Conservation (phyloP, 768 basidiomycete genomes). For the Hydnomerulius pinastri region DNA sequence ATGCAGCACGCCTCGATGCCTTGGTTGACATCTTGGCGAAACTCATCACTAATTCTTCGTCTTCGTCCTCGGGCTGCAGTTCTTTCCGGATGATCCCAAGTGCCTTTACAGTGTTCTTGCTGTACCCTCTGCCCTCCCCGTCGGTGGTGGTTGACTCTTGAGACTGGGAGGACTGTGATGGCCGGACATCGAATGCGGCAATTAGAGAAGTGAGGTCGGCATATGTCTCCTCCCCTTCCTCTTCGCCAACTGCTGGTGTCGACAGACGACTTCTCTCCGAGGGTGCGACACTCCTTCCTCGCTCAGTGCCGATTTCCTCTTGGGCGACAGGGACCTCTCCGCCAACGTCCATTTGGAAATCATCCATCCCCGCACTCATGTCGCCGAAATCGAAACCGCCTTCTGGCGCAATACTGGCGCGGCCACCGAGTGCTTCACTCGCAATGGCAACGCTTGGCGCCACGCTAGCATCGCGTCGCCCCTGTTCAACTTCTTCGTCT, state of each 20-base stretch:
- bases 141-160: slow-evolving; percentile 43
- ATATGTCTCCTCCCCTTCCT: slow-evolving; percentile 65
- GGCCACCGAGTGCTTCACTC: slow-evolving; percentile 55
- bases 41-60: slow-evolving; percentile 64
- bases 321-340: slow-evolving; percentile 42
- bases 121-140: slow-evolving; percentile 72
- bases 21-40: slow-evolving; percentile 81
- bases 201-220: slow-evolving; percentile 76
- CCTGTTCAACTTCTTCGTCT: slow-evolving; percentile 69
- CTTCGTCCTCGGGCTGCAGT: slow-evolving; percentile 54
- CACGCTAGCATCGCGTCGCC: slow-evolving; percentile 64
- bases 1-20: slow-evolving; percentile 88
- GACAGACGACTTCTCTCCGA: slow-evolving; percentile 65
- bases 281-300: slow-evolving; percentile 50
- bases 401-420: slow-evolving; percentile 55
- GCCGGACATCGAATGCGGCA: slow-evolving; percentile 74
- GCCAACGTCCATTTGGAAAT: slow-evolving; percentile 71
- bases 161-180: slow-evolving; percentile 53
- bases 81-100: slow-evolving; percentile 73
- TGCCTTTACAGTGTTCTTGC: slow-evolving; percentile 88
- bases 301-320: slow-evolving; percentile 35
- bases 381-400: slow-evolving; percentile 65
- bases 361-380: slow-evolving; percentile 55
- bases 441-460: slow-evolving; percentile 62
- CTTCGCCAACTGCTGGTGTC: slow-evolving; percentile 63